Evolutionary conservation across 73 alveolate species (phyloP).

Genomic region (Paraurostyla sp.): DNA sequence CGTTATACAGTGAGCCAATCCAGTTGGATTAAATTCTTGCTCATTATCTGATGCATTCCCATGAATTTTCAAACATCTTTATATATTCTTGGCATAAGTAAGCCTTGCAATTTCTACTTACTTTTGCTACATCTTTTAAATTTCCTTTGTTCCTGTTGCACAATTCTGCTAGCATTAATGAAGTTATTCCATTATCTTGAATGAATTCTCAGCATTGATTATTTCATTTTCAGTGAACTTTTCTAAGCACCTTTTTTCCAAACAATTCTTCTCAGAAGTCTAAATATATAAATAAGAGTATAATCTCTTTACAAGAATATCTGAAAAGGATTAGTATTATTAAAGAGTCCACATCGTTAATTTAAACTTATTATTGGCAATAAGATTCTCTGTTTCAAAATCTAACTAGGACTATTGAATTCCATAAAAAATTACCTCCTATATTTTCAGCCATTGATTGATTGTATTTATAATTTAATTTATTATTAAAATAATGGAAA

Average conservation of each 20-base stretch:
- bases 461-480: background rate
- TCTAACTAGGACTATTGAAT: background rate
- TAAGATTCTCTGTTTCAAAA: slow-evolving; percentile 52
- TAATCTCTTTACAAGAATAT: background rate
- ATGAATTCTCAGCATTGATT: background rate
- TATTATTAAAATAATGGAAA: background rate
- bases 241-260: slow-evolving; percentile 22
- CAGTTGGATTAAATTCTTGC: slow-evolving; percentile 2
- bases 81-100: slow-evolving; percentile 54
- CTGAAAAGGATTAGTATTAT: slow-evolving; percentile 14
- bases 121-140: slow-evolving; percentile 19
- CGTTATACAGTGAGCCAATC: slow-evolving; percentile 47
- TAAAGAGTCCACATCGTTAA: slow-evolving; percentile 8
- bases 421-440: slow-evolving; percentile 15
- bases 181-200: background rate
- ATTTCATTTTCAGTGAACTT: background rate
- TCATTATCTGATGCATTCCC: background rate
- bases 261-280: slow-evolving; percentile 38
- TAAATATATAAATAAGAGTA: background rate
- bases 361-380: slow-evolving; percentile 28
- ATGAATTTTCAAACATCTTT: slow-evolving; percentile 41
- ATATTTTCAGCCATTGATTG: slow-evolving; percentile 16
- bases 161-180: slow-evolving; percentile 32
- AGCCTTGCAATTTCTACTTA: slow-evolving; percentile 53
- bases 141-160: slow-evolving; percentile 42